Percentiles rank a stretch among this genome's conserved stretches.
These are phyloP conservation scores for Lachnellula cervina DNA, from an alignment of 2,329 filamentous ascomycete genomes.

Conservation along the genomic window DNA sequence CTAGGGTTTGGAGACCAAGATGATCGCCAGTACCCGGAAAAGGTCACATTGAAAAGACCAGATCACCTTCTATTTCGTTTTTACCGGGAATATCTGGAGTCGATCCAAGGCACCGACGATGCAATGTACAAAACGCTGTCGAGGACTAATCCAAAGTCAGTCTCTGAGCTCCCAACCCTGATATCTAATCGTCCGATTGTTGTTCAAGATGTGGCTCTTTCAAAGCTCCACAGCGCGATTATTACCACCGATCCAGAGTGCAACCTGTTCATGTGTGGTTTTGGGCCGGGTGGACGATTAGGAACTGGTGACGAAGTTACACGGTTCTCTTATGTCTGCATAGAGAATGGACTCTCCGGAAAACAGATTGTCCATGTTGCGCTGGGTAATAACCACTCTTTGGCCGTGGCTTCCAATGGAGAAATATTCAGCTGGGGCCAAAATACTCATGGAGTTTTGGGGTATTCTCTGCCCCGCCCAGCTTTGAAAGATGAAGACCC, in stretches of 20 bases:
- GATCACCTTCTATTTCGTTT: constrained; percentile 71
- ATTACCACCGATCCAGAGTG: constrained; percentile 81
- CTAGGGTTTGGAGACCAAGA: constrained; percentile 94
- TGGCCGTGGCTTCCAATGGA: constrained; percentile 81
- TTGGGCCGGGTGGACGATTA: constrained; percentile 83
- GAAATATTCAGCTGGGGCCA: constrained; percentile 94
- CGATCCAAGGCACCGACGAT: constrained; percentile 16
- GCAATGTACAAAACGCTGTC: constrained; percentile 13
- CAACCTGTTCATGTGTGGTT: constrained; percentile 89
- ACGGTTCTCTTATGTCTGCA: constrained; percentile 76
- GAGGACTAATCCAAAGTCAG: constrained; percentile 25
- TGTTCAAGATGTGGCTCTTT: constrained; percentile 78
- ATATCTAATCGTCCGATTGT: constrained; percentile 67
- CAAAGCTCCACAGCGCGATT: constrained; percentile 87
- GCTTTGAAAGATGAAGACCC: constrained; percentile 73
- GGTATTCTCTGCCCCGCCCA: constrained; percentile 69
- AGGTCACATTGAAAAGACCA: constrained; percentile 70
- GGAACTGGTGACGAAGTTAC: constrained; percentile 88
- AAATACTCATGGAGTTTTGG: constrained; percentile 80
- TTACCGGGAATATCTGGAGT: constrained; percentile 60
- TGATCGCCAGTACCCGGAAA: constrained; percentile 89
- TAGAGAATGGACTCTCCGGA: constrained; percentile 67
- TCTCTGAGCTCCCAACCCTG: constrained; percentile 61
- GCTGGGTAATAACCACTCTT: constrained; percentile 84
- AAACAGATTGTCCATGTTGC: constrained; percentile 74